phyloP scores from a whole-genome alignment of 176 grass and related monocot species.

The Poa annua region DNA sequence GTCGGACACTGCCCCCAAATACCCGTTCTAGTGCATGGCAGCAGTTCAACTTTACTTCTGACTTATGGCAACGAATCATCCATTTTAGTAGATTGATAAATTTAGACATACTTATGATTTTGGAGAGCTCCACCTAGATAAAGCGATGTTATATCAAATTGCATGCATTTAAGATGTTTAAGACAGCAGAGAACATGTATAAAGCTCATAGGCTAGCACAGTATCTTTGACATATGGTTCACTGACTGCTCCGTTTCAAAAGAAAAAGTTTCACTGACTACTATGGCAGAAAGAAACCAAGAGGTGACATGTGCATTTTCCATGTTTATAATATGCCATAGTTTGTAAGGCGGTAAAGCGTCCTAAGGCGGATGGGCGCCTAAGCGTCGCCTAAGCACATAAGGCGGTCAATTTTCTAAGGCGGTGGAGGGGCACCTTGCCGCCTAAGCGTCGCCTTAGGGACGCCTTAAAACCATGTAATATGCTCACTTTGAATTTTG shows the following conservation, averaged over 20 bases:
- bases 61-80: slow-evolving; percentile 8
- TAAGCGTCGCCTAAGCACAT: too few species aligned
- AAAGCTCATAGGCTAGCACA: background rate
- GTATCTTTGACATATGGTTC: slow-evolving; percentile 17
- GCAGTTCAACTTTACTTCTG: slow-evolving; percentile 13
- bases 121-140: background rate
- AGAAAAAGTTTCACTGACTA: background rate
- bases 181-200: background rate
- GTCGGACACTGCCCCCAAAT: background rate
- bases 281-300: slow-evolving; percentile 19
- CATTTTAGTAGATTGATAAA: slow-evolving; percentile 9
- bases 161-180: background rate
- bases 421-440: too few species aligned
- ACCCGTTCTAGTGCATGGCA: background rate
- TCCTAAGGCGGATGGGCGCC: too few species aligned
- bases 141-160: background rate
- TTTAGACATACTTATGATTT: background rate
- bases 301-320: background rate
- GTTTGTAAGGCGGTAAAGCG: too few species aligned
- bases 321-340: background rate
- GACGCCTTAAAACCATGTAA: too few species aligned
- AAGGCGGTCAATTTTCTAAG: too few species aligned
- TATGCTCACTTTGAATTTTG: background rate
- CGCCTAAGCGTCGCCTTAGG: too few species aligned
- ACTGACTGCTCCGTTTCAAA: background rate